Percentiles rank a stretch among this genome's conserved stretches.
Evolutionary conservation across 108 stramenopile species (phyloP).

Genomic region (Nitzschia inconspicua): DNA sequence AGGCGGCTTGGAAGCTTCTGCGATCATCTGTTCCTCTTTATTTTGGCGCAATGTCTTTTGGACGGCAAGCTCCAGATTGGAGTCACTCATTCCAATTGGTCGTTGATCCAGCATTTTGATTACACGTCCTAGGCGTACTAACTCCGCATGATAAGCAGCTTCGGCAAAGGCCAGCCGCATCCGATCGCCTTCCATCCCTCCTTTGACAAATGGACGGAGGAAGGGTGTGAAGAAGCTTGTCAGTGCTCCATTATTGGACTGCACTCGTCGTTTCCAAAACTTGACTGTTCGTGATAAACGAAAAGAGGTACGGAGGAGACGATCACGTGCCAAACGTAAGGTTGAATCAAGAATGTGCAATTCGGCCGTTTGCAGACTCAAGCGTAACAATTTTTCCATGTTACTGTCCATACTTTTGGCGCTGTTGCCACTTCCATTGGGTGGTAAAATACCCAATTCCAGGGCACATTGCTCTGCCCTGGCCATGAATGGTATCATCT

Average conservation of each 20-base stretch:
- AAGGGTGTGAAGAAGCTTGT: background rate
- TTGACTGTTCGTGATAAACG: slow-evolving; percentile 50
- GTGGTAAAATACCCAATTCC: background rate
- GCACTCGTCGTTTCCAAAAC: slow-evolving; percentile 59
- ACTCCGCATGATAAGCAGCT: slow-evolving; percentile 59
- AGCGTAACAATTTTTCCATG: slow-evolving; percentile 10
- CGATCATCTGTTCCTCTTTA: background rate
- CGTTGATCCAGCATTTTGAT: slow-evolving; percentile 36
- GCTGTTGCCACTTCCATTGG: background rate
- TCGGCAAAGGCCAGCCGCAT: slow-evolving; percentile 41
- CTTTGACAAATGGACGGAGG: too few relatives aligned
- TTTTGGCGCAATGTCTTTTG: background rate
- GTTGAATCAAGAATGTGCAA: slow-evolving; percentile 56
- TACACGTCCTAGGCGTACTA: slow-evolving; percentile 54
- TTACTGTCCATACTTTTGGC: background rate
- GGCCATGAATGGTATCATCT: slow-evolving; percentile 22
- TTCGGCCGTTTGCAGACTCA: slow-evolving; percentile 39
- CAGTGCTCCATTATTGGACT: too few relatives aligned
- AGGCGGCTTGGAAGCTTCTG: background rate
- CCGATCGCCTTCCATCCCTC: slow-evolving; percentile 44
- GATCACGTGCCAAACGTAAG: slow-evolving; percentile 63
- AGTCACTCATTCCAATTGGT: slow-evolving; percentile 51
- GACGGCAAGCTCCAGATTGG: slow-evolving; percentile 4
- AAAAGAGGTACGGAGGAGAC: slow-evolving; percentile 50
- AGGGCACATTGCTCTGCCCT: slow-evolving; percentile 13